Conservation (phyloP, 768 basidiomycete genomes). For the Tylopilus balloui region DNA sequence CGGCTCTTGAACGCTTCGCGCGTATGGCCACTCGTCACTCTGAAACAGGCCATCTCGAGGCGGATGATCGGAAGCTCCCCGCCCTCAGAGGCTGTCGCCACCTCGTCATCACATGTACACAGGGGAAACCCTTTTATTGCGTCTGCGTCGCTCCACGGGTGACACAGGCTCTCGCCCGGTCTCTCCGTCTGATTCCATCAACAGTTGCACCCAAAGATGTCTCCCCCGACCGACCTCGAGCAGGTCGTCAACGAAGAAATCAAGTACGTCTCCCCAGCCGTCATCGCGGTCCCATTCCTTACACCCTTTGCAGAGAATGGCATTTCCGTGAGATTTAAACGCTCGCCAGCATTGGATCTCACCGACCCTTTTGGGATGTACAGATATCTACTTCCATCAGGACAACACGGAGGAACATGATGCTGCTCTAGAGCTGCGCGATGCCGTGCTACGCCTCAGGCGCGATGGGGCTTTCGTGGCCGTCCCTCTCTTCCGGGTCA, state of each 20-base stretch:
- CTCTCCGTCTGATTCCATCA: background rate
- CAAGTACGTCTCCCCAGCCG: slow-evolving; percentile 41
- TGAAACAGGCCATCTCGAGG: too few relatives aligned
- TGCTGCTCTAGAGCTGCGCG: slow-evolving; percentile 62
- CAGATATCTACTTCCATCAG: slow-evolving; percentile 81
- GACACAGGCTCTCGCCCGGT: too few relatives aligned
- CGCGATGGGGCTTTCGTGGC: slow-evolving; percentile 77
- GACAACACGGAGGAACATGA: slow-evolving; percentile 56
- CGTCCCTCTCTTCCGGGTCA: slow-evolving; percentile 70
- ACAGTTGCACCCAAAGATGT: slow-evolving; percentile 3
- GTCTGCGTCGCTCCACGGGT: too few relatives aligned
- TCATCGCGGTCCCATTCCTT: background rate
- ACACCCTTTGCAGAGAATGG: slow-evolving; percentile 55
- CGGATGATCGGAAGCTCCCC: too few relatives aligned
- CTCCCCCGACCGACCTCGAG: slow-evolving; percentile 49
- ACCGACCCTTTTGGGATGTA: too few relatives aligned
- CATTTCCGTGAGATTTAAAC: slow-evolving; percentile 59
- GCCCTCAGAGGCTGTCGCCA: too few relatives aligned
- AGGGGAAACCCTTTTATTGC: too few relatives aligned
- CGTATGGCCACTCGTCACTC: too few relatives aligned
- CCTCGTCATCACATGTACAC: too few relatives aligned
- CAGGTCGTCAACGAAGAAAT: slow-evolving; percentile 57
- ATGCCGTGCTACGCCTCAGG: slow-evolving; percentile 65
- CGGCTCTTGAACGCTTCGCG: too few relatives aligned
- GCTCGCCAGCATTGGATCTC: background rate